These are phyloP conservation scores for Sclerospora graminicola DNA, from an alignment of 352 stramenopile species.

Conservation along the genomic window DNA sequence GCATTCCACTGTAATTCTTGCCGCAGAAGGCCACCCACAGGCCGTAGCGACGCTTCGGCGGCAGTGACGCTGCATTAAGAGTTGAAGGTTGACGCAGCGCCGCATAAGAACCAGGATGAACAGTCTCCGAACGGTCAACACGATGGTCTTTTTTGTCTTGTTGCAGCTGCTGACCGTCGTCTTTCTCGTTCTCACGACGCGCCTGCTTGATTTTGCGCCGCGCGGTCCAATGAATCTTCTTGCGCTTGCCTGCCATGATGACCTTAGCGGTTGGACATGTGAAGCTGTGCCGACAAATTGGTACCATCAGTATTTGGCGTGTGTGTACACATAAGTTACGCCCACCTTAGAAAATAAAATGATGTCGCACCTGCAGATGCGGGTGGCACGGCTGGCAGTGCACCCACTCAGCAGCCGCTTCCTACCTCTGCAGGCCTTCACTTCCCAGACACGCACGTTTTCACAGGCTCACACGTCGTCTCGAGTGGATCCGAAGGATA, in stretches of 20 bases:
- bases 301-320: no score
- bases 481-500: slow-evolving; percentile 30
- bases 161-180: slow-evolving; percentile 8
- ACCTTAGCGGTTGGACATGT: slow-evolving; percentile 9
- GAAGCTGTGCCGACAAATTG: background rate
- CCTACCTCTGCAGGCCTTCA: background rate
- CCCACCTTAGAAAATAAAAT: no score
- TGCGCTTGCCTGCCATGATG: slow-evolving; percentile 47
- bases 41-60: slow-evolving; percentile 41
- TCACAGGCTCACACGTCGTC: slow-evolving; percentile 21
- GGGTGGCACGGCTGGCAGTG: slow-evolving; percentile 4
- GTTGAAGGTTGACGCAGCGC: slow-evolving; percentile 26
- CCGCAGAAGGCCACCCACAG: slow-evolving; percentile 84
- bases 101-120: slow-evolving; percentile 75
- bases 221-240: slow-evolving; percentile 58
- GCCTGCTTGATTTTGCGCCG: slow-evolving; percentile 72
- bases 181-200: slow-evolving; percentile 10
- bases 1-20: slow-evolving; percentile 85
- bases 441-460: slow-evolving; percentile 21
- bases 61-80: background rate
- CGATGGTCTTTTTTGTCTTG: slow-evolving; percentile 35
- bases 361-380: background rate
- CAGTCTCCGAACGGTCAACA: slow-evolving; percentile 38
- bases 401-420: background rate
- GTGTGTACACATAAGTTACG: no score